Evolutionary conservation across 768 basidiomycete species (phyloP).

Genomic region (Holtermannia corniformis): DNA sequence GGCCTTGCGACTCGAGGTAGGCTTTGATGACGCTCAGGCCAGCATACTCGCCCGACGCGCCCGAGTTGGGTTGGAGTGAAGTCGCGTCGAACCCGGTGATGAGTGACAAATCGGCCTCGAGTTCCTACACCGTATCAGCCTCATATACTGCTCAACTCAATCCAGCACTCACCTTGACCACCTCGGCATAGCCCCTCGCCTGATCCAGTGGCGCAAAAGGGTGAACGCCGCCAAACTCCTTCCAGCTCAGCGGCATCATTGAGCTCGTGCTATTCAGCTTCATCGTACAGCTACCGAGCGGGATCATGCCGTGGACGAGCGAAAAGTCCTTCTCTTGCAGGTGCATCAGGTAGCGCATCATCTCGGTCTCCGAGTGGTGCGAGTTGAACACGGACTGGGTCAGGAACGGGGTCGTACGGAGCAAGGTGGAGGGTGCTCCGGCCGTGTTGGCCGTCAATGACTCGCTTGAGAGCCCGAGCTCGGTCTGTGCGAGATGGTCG

Average conservation of each 20-base stretch:
- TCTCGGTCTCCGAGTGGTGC: slow-evolving; percentile 96
- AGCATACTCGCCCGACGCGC: slow-evolving; percentile 93
- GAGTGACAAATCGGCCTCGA: slow-evolving; percentile 79
- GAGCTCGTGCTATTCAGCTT: slow-evolving; percentile 97
- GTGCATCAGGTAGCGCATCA: slow-evolving; percentile 92
- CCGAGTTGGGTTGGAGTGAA: slow-evolving; percentile 97
- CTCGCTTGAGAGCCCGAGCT: slow-evolving; percentile 36
- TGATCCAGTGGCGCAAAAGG: slow-evolving; percentile 88
- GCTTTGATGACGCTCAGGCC: slow-evolving; percentile 91
- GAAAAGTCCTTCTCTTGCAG: slow-evolving; percentile 90
- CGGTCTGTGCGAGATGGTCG: slow-evolving; percentile 45
- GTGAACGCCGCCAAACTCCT: slow-evolving; percentile 80
- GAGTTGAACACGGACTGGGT: slow-evolving; percentile 88
- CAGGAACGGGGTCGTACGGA: slow-evolving; percentile 54
- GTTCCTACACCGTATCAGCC: slow-evolving; percentile 69
- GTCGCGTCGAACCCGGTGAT: slow-evolving; percentile 96
- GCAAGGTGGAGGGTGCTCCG: slow-evolving; percentile 39
- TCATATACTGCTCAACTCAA: slow-evolving; percentile 83
- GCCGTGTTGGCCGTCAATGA: slow-evolving; percentile 49
- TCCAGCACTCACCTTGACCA: slow-evolving; percentile 70
- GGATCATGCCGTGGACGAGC: slow-evolving; percentile 92
- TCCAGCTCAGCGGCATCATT: slow-evolving; percentile 93
- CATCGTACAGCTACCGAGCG: slow-evolving; percentile 93
- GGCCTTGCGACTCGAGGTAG: slow-evolving; percentile 80
- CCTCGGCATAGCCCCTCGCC: slow-evolving; percentile 69